Conservation (phyloP, 106 monocot species). For the Triglochin maritima region DNA sequence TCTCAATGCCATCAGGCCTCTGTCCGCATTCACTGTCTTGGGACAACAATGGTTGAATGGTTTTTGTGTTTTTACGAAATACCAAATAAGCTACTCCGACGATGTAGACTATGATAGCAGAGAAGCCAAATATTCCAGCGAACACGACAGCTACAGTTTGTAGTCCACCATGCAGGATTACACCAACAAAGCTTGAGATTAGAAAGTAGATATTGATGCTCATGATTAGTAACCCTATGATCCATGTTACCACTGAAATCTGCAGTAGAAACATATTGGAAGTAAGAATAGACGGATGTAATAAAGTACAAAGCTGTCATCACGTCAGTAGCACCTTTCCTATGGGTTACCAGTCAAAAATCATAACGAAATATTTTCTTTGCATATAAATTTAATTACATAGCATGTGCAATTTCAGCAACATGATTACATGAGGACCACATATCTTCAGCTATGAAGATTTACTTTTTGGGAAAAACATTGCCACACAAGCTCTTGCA, state of each 20-base stretch:
- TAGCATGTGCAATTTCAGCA: no score
- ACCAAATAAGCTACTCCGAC: conserved; percentile 57
- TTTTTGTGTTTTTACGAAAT: conserved; percentile 57
- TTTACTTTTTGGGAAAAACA: no score
- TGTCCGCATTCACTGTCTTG: conserved; percentile 33
- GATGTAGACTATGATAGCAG: conserved; percentile 55
- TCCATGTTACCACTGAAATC: conserved; percentile 73
- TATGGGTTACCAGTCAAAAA: no score
- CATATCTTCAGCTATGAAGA: no score
- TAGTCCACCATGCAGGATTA: conserved; percentile 44
- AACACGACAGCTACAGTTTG: conserved; percentile 35
- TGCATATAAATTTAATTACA: no score
- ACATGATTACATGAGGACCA: no score
- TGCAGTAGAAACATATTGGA: conserved; percentile 15
- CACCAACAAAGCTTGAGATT: conserved; percentile 47
- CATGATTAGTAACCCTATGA: conserved; percentile 65
- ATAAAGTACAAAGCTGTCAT: no score
- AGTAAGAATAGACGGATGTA: background rate
- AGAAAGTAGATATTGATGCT: conserved; percentile 83
- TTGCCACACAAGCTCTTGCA: no score
- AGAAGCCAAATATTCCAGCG: conserved; percentile 68
- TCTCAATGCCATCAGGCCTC: conserved; percentile 1
- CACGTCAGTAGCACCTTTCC: no score
- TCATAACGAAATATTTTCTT: no score
- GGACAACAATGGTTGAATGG: conserved; percentile 35